Base-by-base conservation (phyloP, 2,329 filamentous ascomycete species). In the Sphaerostilbella broomeana region DNA sequence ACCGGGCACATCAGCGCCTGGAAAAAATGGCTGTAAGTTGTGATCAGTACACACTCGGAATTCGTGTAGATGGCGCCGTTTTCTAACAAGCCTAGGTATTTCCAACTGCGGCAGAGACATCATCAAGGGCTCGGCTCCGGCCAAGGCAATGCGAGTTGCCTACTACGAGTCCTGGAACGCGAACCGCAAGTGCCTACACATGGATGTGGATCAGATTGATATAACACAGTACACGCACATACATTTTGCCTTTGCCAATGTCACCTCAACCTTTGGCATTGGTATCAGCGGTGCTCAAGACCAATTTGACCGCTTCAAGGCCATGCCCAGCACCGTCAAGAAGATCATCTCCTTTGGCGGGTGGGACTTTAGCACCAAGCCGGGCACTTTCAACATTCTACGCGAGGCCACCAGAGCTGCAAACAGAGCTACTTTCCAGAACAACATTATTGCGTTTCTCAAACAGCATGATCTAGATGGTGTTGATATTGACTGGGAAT, bases 401-500 rank as follows among this genome's bases (percentile, higher is more conserved):
- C 55, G 59, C 0, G 45, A 60, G 5, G 60, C 51, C 2, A 49
- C 53, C 22, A 53, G 37, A 44, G 38, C 51, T 1, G 47, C 52
- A 2, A 71, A 73, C 42, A 56, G 64, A 1, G 44, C 51, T 6
- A 60, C 19, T 12, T 59, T 72, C 27, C 49, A 56, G 6, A 44
- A 52, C 13, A 63, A 64, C 46, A 40, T 65, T 26, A 48, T 60
- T 41, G 37, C 62, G 15, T 64, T 73, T 46, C 11, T 71, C 34
- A 48, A 60, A 15, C 28, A 68, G 21, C 27, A 67, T 17, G 48
- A 51, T 4, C 46, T 71, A 0, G 66, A 70, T 32, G 68, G 68
- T 0, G 51, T 70, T 8, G 66, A 70, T 30, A 50, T 69, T 28
- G 66, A 70, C 46, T 73, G 68, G 69, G 67, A 69, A 39, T 70